Base-by-base conservation (phyloP, 2,329 filamentous ascomycete genomes). In the Aspergillus flavus region DNA sequence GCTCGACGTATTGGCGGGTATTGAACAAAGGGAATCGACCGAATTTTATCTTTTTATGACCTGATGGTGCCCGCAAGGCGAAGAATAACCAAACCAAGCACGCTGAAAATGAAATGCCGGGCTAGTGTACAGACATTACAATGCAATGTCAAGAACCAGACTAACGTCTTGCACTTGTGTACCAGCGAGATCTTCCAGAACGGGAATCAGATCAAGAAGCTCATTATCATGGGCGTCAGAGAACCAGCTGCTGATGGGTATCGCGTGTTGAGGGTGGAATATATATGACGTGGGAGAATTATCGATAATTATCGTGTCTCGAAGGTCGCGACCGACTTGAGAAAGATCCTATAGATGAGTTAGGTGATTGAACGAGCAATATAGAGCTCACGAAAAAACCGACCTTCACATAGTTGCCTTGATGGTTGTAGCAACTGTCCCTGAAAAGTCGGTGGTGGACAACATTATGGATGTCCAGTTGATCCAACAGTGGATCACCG, bases 191-290 rank as follows among this genome's bases (percentile, higher is more conserved):
- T 99, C 95, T 85, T 99, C 95, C 69, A 99, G 92, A 72, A 99
- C 95, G 59, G 95, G 95, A 78, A 99, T 98, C 72, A 99, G 84
- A 78, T 99, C 95, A 74, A 99, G 85, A 66, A 99, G 86, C 85
- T 99, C 95, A 81, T 99, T 99, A 83, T 99, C 95, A 80, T 99
- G 95, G 66, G 95, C 95, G 81, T 99, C 95, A 69, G 94, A 97
- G 83, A 99, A 99, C 95, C 95, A 99, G 85, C 94, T 98, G 86
- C 94, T 97, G 82, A 99, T 99, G 30, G 95, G 95, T 57, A 99
- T 94, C 65, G 95, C 95, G 78, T 99, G 95, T 82, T 99, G 94
- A 28, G 95, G 95, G 77, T 99, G 95, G 86, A 99, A 99, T 73
- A 99, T 98, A 83, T 99, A 99, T 14, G 94, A 98, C 5, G 95